These are phyloP conservation scores for Marchantia paleacea DNA, from an alignment of 225 moss, liverwort and hornwort genomes.

Conservation along the genomic window DNA sequence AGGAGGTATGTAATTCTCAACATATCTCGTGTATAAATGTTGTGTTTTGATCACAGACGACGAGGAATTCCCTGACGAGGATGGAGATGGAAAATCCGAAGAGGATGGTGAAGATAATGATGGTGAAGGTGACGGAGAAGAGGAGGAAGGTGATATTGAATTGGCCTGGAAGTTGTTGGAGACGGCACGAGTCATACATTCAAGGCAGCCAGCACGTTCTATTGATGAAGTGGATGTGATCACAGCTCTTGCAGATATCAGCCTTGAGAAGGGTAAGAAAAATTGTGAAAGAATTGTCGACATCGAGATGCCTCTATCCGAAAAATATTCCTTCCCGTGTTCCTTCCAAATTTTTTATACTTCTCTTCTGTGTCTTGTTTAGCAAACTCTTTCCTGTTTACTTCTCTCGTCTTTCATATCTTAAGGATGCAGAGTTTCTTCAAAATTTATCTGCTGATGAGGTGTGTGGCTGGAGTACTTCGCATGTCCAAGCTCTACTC, in stretches of 20 bases:
- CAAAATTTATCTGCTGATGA: too few relatives aligned
- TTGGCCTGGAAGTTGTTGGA: slow-evolving; percentile 97
- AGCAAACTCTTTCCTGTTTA: too few relatives aligned
- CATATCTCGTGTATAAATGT: neutral
- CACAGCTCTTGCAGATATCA: slow-evolving; percentile 79
- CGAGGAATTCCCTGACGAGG: slow-evolving; percentile 51
- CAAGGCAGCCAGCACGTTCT: slow-evolving; percentile 54
- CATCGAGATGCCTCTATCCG: too few relatives aligned
- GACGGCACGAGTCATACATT: slow-evolving; percentile 82
- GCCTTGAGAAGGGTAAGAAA: slow-evolving; percentile 43
- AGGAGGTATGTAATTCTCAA: too few relatives aligned
- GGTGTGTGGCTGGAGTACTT: too few relatives aligned
- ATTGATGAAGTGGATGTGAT: slow-evolving; percentile 92
- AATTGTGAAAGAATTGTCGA: neutral
- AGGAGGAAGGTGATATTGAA: slow-evolving; percentile 78
- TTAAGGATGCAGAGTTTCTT: too few relatives aligned
- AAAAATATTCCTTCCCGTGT: too few relatives aligned
- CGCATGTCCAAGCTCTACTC: too few relatives aligned
- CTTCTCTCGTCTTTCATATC: too few relatives aligned
- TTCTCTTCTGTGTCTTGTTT: too few relatives aligned
- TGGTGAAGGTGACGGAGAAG: slow-evolving; percentile 56
- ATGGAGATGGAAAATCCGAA: slow-evolving; percentile 23
- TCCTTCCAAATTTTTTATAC: too few relatives aligned
- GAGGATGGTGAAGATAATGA: slow-evolving; percentile 55
- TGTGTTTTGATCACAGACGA: slow-evolving; percentile 22